Base-by-base conservation (phyloP, 306 rosid species). In the Clitoria ternatea region DNA sequence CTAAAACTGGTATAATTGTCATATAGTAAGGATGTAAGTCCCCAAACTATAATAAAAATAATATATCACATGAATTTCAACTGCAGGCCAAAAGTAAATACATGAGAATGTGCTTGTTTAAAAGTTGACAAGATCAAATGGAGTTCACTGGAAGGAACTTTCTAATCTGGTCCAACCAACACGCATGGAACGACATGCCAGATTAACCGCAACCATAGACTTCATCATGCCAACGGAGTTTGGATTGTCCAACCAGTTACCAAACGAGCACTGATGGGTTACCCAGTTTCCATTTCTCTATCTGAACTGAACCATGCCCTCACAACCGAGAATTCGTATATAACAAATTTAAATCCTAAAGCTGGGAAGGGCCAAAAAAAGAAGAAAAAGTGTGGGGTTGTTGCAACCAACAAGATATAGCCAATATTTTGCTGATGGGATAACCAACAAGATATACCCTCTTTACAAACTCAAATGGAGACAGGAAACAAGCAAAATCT, bases 311-410 rank as follows among this genome's bases (percentile, higher is more conserved):
- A 63, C 35, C 79, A 77, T 49, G 32, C 33, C 75, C 57, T 70
- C 72, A 65, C 55, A 65, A 17, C 8, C 47, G 53, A 27, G 50
- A 56, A 44, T 71, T 60, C 77, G 83, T 87, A 81, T 71, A n/a
- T 44, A 65, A 43, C 73, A 66, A 60, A 36, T 40, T 70, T 66
- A 81, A 45, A 26, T 39, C 79, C 80, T 83, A 78, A 65, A 73
- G 53, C 48, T 39, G 19, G 42, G 36, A 76, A 45, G 24, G 29
- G 26, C 10, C 23, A 48, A 67, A 33, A 30, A n/a, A 14, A 14
- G 24, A 32, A 30, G 17, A 42, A 43, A 64, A 67, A 32, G 0
- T 4, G 22, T 15, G 43, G 33, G 80, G 49, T 45, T 65, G 49
- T 45, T 65, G 43, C 22, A 63, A 73, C 66, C 20, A 69, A 63